Evolutionary conservation across 2,329 filamentous ascomycete species (phyloP), one percentile per base, ranked within the genome.

Genomic region (Ceratocystiopsis minuta): DNA sequence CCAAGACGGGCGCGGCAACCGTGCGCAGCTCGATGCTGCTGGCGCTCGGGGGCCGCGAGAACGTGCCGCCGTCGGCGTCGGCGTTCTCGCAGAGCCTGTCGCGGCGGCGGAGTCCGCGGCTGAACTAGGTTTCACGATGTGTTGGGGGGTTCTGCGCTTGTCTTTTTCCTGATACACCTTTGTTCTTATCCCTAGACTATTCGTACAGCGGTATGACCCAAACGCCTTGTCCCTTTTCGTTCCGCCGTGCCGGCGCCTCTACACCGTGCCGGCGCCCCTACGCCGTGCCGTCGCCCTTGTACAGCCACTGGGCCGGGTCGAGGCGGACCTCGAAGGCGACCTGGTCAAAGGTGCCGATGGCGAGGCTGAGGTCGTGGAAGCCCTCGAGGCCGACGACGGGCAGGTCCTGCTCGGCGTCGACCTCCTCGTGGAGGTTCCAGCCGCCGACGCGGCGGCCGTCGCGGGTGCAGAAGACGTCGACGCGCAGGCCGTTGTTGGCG

Each of bases 401-500:
- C 44, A 72, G 57, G 51, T 80, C 75, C 51, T 71, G 59, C 49
- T 70, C 61, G 4, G 63, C 60, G 55, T 88, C 82, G 41, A 71
- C 67, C 62, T 84, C 78, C 61, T 87, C 81, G 50, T 84, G 75
- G 37, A 87, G 55, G 55, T 83, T 67, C 82, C 83, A 90, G 0
- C 67, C 61, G 0, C 70, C 76, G 0, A 60, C 65, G 46, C 63
- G 61, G 42, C 53, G 55, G 1, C 82, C 83, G 49, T 84, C 68
- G 35, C 75, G 60, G 13, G 80, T 86, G 46, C 87, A 74, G 58
- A 87, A 86, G 0, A 80, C 64, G 37, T 76, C 66, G 4, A 72
- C 68, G 45, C 63, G 60, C 18, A 73, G 57, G 44, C 62, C 52
- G 15, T 38, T 38, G 16, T 46, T 38, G 16, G 40, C 37, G 2